Base-by-base conservation (phyloP, 148 eudicot genomes). In the Cornus controversa region DNA sequence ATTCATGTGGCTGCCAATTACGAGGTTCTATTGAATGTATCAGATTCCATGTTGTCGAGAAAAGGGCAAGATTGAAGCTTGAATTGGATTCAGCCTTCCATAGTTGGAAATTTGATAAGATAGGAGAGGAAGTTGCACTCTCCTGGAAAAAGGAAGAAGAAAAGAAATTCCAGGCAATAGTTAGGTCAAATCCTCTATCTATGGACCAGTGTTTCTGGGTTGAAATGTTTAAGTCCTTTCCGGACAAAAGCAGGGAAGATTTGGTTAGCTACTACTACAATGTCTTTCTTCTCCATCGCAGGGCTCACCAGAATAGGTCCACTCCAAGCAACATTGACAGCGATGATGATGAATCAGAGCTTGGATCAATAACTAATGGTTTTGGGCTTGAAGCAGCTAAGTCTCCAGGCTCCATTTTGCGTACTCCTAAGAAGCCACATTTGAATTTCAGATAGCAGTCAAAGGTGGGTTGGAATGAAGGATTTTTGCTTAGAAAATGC, bases 241-340 rank as follows among this genome's bases (percentile, higher is more conserved):
- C 87, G 20, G 57, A 62, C 25, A 93, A 88, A 76, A 84, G 74
- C 47, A 85, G 89, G 81, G 85, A 81, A 25, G 92, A 88, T 28
- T 86, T 85, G 60, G 99, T 92, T 63, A 89, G 89, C 81, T 96
- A 93, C 87, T 96, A 91, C 80, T 93, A 79, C 47, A 96, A 91
- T 72, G 98, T 93, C 34, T 93, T 88, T 80, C 76, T 91, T 67
- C 87, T 96, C 26, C 81, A 78, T 42, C 91, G 95, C 14, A 86
- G 97, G 78, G 89, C 77, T 53, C 66, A 80, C 75, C 98, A 96
- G 84, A 96, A 96, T 78, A 78, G 98, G 83, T 80, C 74, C 42
- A 73, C 75, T 70, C 84, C 89, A 0, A 64, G 75, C 65, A 76
- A 86, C 70, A 85, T 92, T 37, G 88, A 92, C 73, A 93, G 97